Conservation (phyloP, 306 rosid genomes). For the Datisca glomerata region DNA sequence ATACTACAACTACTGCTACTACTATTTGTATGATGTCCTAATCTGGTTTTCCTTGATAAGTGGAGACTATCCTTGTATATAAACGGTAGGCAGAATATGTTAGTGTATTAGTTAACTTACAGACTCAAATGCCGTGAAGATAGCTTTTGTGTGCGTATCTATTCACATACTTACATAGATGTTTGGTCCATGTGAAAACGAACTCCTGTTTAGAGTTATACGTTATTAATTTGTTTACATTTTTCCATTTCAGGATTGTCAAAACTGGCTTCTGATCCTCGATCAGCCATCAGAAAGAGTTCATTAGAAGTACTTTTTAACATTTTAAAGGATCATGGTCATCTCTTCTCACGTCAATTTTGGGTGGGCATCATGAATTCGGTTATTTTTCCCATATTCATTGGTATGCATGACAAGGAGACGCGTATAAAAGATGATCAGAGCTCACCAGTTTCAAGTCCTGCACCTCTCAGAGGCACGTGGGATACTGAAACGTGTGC, state of each 20-base stretch:
- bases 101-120: no score
- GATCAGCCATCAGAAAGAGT: constrained; percentile 93
- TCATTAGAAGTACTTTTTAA: constrained; percentile 96
- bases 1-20: no score
- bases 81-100: no score
- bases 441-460: constrained; percentile 26
- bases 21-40: no score
- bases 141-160: no score
- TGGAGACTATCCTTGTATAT: no score
- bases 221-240: no score
- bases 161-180: no score
- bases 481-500: constrained; percentile 91
- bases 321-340: constrained; percentile 93
- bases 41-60: no score
- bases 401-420: constrained; percentile 34
- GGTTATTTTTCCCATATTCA: constrained; percentile 72
- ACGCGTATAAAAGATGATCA: constrained; percentile 20
- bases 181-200: background rate
- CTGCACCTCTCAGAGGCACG: constrained; percentile 37
- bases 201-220: background rate
- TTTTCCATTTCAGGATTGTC: constrained; percentile 94
- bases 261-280: constrained; percentile 80
- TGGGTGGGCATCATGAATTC: constrained; percentile 67
- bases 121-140: no score
- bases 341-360: constrained; percentile 65